phyloP scores from a whole-genome alignment of 2,329 filamentous ascomycete species.

The Nemania sp. region DNA sequence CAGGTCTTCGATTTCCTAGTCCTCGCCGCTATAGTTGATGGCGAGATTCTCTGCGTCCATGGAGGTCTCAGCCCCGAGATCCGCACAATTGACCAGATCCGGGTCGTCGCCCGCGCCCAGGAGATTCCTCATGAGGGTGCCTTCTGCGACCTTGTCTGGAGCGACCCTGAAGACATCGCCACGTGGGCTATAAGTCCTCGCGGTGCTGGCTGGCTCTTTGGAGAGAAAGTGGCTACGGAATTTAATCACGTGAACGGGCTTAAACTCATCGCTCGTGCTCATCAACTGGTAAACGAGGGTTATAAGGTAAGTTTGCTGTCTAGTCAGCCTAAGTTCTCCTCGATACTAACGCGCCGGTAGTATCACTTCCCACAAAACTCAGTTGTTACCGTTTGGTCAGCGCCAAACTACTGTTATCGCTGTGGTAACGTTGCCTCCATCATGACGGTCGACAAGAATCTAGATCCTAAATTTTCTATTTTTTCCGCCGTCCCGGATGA shows the following conservation, averaged over 20 bases:
- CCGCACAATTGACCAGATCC: slow-evolving; percentile 97
- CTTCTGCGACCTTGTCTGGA: slow-evolving; percentile 98
- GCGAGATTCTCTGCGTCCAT: slow-evolving; percentile 98
- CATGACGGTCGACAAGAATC: slow-evolving; percentile 84
- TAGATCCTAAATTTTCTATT: slow-evolving; percentile 90
- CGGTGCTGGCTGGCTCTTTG: slow-evolving; percentile 97
- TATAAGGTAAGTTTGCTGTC: slow-evolving; percentile 80
- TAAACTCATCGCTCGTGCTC: slow-evolving; percentile 93
- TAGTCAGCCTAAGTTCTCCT: slow-evolving; percentile 29
- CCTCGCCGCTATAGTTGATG: slow-evolving; percentile 93
- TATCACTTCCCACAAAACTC: slow-evolving; percentile 96
- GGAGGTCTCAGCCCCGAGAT: slow-evolving; percentile 89
- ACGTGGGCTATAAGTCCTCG: slow-evolving; percentile 94
- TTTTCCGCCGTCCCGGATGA: slow-evolving; percentile 89
- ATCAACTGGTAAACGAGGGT: slow-evolving; percentile 96
- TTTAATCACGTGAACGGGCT: slow-evolving; percentile 97
- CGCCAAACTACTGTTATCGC: slow-evolving; percentile 92
- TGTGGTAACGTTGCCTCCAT: slow-evolving; percentile 97
- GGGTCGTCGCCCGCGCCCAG: slow-evolving; percentile 95
- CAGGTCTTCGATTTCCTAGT: slow-evolving; percentile 99
- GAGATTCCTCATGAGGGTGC: slow-evolving; percentile 98
- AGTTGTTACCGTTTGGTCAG: slow-evolving; percentile 97
- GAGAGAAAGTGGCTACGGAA: slow-evolving; percentile 95
- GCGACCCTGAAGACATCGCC: slow-evolving; percentile 93
- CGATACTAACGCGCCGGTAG: slow-evolving; percentile 47